Base-by-base conservation (phyloP, 2,329 filamentous ascomycete species). In the Myriosclerotinia curreyana region DNA sequence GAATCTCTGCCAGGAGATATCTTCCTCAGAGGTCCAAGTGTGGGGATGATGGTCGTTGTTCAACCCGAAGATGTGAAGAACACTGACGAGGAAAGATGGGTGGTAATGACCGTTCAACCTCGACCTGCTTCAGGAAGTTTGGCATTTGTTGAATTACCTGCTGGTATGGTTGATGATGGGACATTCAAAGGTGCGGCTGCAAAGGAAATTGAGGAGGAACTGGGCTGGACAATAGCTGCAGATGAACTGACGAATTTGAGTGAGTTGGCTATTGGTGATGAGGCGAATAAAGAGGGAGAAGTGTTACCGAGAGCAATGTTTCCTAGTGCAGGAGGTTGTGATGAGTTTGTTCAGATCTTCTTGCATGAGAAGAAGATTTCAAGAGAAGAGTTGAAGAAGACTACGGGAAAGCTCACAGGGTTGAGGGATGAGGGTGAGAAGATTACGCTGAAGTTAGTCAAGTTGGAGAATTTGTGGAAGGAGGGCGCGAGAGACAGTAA, bases 401-500 rank as follows among this genome's bases (percentile, higher is more conserved):
- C 82, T 83, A 80, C 77, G 42, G 85, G 84, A 2, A 80, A 80
- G 60, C 72, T 86, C 59, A 87, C 84, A 28, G 85, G 85, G 0
- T 69, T 86, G 69, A 77, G 84, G 59, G 79, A 82, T 7, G 71
- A 85, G 11, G 84, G 84, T 2, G 85, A 88, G 76, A 86, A 79
- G 76, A 87, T 87, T 67, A 85, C 83, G 14, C 74, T 87, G 64
- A 85, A 83, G 74, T 72, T 87, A 36, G 82, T 87, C 15, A 80
- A 75, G 52, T 77, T 86, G 76, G 76, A 77, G 68, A 78, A 86
- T 67, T 75, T 86, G 11, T 87, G 84, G 85, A 78, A 74, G 66
- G 82, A 82, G 69, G 85, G 82, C 0, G 80, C 79, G 0, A 77
- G 83, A 22, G 85, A 88, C 70, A 79, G 81, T 1, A 88, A 87